A percentile compares a stretch with the other conserved stretches of the same genome.
These are phyloP conservation scores for Lipomyces mesembrius DNA, from an alignment of 805 yeast genomes.

Conservation along the genomic window DNA sequence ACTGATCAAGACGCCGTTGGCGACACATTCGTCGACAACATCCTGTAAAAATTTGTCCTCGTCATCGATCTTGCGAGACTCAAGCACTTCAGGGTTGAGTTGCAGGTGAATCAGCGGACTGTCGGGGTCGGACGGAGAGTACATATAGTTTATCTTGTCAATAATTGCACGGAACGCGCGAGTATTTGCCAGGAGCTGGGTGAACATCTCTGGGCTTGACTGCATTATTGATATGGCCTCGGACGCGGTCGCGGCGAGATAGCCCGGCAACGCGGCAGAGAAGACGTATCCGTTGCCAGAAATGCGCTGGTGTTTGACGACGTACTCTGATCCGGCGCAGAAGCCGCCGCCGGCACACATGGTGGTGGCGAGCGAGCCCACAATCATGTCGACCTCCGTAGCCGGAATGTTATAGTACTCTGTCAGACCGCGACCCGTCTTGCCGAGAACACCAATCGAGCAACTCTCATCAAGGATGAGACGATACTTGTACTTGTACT, in stretches of 20 bases:
- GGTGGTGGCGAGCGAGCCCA: slow-evolving; percentile 82
- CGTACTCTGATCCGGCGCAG: slow-evolving; percentile 81
- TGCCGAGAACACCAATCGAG: slow-evolving; percentile 85
- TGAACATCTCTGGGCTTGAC: slow-evolving; percentile 38
- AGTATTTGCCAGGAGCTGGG: slow-evolving; percentile 50
- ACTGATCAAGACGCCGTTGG: slow-evolving; percentile 61
- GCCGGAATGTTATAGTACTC: slow-evolving; percentile 75
- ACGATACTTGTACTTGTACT: slow-evolving; percentile 81
- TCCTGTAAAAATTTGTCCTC: slow-evolving; percentile 68
- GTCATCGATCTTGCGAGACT: slow-evolving; percentile 48
- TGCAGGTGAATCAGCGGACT: slow-evolving; percentile 76
- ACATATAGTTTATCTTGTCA: slow-evolving; percentile 27
- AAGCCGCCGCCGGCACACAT: slow-evolving; percentile 91
- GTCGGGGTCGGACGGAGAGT: slow-evolving; percentile 40
- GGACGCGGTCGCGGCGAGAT: slow-evolving; percentile 71
- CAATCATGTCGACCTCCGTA: slow-evolving; percentile 75
- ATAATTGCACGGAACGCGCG: slow-evolving; percentile 51
- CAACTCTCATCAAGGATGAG: slow-evolving; percentile 84
- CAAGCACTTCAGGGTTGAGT: slow-evolving; percentile 51
- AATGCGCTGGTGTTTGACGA: slow-evolving; percentile 91
- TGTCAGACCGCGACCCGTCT: slow-evolving; percentile 80
- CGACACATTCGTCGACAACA: slow-evolving; percentile 62
- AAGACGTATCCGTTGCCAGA: slow-evolving; percentile 89
- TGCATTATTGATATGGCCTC: slow-evolving; percentile 58
- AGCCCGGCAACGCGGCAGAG: slow-evolving; percentile 94